phyloP scores from a whole-genome alignment of 2,329 filamentous ascomycete genomes.

The Fusarium napiforme region DNA sequence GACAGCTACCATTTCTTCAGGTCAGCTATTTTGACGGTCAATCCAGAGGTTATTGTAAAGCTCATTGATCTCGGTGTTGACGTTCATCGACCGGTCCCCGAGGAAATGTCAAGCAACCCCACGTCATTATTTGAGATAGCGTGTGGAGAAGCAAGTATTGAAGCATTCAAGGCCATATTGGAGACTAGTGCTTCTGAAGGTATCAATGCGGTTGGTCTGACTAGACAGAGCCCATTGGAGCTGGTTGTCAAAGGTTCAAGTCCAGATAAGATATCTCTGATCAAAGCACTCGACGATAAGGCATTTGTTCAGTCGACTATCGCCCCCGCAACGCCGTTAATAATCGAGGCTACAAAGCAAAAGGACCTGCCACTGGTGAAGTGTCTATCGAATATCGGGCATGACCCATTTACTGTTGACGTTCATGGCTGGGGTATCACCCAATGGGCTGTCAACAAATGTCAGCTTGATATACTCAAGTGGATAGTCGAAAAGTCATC shows the following conservation, averaged over 20 bases:
- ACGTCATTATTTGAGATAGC: not conserved
- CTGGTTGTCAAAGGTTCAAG: not conserved
- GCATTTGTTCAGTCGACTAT: accelerated
- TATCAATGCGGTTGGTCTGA: accelerated
- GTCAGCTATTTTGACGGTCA: accelerated
- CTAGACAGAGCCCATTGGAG: not conserved
- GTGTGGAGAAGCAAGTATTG: not conserved
- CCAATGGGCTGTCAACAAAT: accelerated
- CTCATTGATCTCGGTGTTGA: not conserved
- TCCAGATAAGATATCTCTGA: not conserved
- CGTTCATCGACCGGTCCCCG: not conserved
- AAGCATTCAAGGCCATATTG: not conserved
- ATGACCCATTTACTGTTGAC: not conserved
- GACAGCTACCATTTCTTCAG: not conserved
- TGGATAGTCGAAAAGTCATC: not conserved
- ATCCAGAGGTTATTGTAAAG: accelerated
- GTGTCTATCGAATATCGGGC: not conserved
- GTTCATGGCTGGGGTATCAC: not conserved
- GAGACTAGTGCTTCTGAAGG: no score
- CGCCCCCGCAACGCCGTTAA: accelerated
- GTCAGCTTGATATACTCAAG: not conserved
- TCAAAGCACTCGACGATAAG: not conserved
- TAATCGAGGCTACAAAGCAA: not conserved
- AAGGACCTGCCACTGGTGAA: not conserved
- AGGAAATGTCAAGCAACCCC: not conserved